Percentiles rank a stretch among this genome's conserved stretches.
These are phyloP conservation scores for Dactylellina leptospora DNA, from an alignment of 2,329 filamentous ascomycete species.

Conservation along the genomic window DNA sequence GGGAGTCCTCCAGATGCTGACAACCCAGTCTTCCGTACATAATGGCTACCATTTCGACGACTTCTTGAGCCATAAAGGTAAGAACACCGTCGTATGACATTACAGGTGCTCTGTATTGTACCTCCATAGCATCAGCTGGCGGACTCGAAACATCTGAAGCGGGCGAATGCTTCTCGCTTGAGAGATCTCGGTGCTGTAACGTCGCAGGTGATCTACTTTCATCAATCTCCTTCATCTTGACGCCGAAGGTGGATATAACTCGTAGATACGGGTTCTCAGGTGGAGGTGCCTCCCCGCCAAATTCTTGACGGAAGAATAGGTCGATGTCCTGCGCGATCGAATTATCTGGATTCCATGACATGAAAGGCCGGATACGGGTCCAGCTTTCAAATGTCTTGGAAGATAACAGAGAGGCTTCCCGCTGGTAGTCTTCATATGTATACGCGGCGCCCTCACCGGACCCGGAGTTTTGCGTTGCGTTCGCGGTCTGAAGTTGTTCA, in stretches of 20 bases:
- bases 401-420: conserved; percentile 31
- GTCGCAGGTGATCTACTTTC: conserved; percentile 42
- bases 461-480: conserved; percentile 19
- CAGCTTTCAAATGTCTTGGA: conserved; percentile 47
- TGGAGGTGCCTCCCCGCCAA: conserved; percentile 16
- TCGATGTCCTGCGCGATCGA: conserved; percentile 47
- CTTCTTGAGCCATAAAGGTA: conserved; percentile 52
- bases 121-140: conserved; percentile 38
- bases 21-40: conserved; percentile 53
- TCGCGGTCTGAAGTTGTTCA: conserved; percentile 36
- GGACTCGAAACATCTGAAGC: conserved; percentile 34
- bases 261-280: conserved; percentile 42
- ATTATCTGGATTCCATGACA: conserved; percentile 38
- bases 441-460: background rate
- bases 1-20: conserved; percentile 50
- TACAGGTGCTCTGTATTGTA: conserved; percentile 42
- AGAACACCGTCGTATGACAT: conserved; percentile 51
- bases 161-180: conserved; percentile 31
- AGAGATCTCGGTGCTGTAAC: conserved; percentile 28
- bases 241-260: conserved; percentile 29
- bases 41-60: conserved; percentile 52
- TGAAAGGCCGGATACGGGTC: conserved; percentile 42
- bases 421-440: conserved; percentile 34
- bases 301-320: conserved; percentile 46
- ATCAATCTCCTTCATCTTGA: conserved; percentile 44